phyloP scores from a whole-genome alignment of 1,284 basidiomycete genomes.

The Apiotrichum mycotoxinovorans region DNA sequence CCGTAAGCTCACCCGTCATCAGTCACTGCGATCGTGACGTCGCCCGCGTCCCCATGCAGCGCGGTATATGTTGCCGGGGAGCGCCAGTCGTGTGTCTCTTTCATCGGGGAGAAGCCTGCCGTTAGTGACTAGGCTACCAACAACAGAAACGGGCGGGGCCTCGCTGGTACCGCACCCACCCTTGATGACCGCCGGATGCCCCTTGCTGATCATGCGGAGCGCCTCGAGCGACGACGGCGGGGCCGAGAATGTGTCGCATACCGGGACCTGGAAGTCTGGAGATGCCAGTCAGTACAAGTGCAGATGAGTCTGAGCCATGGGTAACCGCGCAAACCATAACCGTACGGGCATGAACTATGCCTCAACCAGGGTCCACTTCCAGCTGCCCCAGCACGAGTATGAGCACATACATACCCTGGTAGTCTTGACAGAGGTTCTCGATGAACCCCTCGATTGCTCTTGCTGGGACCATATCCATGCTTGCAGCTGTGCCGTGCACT shows the following conservation, averaged over 20 bases:
- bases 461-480: background rate
- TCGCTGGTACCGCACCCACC: conserved; percentile 49
- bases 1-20: conserved; percentile 64
- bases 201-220: conserved; percentile 64
- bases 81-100: conserved; percentile 24
- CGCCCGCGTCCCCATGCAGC: conserved; percentile 55
- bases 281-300: background rate
- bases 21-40: conserved; percentile 71
- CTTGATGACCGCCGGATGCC: conserved; percentile 73
- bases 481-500: background rate
- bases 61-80: conserved; percentile 33
- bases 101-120: conserved; percentile 33
- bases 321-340: too few relatives aligned
- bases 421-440: conserved; percentile 14
- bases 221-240: conserved; percentile 72
- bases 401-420: conserved; percentile 20
- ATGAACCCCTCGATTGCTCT: conserved; percentile 9
- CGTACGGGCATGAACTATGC: too few relatives aligned
- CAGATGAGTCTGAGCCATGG: background rate
- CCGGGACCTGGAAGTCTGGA: conserved; percentile 29
- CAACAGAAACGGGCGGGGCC: background rate
- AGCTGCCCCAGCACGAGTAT: too few relatives aligned
- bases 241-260: conserved; percentile 55
- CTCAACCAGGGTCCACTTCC: too few relatives aligned
- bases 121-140: conserved; percentile 12